Evolutionary conservation across 176 grass and related monocot genomes (phyloP).

Genomic region (Lolium rigidum): DNA sequence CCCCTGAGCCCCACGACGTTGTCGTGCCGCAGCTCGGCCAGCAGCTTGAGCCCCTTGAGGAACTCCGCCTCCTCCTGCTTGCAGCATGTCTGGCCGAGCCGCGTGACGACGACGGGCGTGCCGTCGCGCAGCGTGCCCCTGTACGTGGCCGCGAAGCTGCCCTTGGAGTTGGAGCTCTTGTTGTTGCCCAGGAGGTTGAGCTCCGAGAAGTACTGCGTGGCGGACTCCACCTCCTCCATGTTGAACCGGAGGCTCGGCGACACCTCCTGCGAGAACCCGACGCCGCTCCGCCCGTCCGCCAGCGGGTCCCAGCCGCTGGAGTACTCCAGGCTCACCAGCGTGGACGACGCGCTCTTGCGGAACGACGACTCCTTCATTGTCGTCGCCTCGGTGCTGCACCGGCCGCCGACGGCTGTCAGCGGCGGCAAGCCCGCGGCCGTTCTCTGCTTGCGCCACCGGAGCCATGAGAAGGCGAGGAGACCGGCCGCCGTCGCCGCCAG

Average conservation of each 20-base stretch:
- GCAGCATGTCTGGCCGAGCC: conserved; percentile 87
- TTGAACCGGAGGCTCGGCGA: conserved; percentile 67
- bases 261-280: conserved; percentile 56
- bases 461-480: conserved; percentile 62
- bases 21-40: conserved; percentile 70
- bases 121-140: conserved; percentile 82
- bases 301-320: conserved; percentile 86
- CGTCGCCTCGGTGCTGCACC: conserved; percentile 32
- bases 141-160: conserved; percentile 57
- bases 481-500: conserved; percentile 44
- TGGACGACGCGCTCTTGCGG: conserved; percentile 62
- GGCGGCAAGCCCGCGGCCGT: conserved; percentile 10
- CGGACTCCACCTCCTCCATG: conserved; percentile 91
- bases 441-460: conserved; percentile 52
- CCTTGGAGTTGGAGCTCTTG: conserved; percentile 34
- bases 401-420: neutral
- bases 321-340: conserved; percentile 92
- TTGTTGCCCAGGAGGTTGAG: conserved; percentile 72
- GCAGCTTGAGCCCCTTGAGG: conserved; percentile 67
- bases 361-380: conserved; percentile 36
- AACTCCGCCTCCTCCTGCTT: conserved; percentile 86
- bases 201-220: conserved; percentile 93
- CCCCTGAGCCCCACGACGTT: conserved; percentile 75
- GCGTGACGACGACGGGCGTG: conserved; percentile 71
- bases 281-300: conserved; percentile 55